phyloP scores from a whole-genome alignment of 257 asterid species.

The Solanum sitiens region DNA sequence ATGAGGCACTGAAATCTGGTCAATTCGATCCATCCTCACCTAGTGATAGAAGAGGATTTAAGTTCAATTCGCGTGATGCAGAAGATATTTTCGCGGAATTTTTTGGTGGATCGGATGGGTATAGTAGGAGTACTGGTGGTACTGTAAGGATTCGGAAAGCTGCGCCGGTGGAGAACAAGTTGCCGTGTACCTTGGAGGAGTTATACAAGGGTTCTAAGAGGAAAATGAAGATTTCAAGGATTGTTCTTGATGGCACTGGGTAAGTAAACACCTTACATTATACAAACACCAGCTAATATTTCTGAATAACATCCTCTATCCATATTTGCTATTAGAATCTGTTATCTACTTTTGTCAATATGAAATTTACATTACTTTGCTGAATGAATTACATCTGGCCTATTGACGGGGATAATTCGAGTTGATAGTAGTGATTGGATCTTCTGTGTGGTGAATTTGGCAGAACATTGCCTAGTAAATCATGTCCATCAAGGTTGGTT shows the following conservation, averaged over 20 bases:
- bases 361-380: neutral
- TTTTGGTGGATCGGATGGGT: conserved; percentile 48
- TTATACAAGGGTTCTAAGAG: conserved; percentile 62
- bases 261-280: conserved; percentile 5
- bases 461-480: neutral
- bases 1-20: conserved; percentile 61
- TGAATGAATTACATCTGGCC: neutral
- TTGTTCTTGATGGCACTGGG: conserved; percentile 45
- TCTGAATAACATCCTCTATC: neutral
- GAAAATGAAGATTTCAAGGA: conserved; percentile 62
- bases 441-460: neutral
- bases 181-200: conserved; percentile 90
- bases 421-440: neutral
- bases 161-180: conserved; percentile 57
- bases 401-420: neutral
- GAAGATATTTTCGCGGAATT: conserved; percentile 75
- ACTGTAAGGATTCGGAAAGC: conserved; percentile 45
- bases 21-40: conserved; percentile 22
- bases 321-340: neutral
- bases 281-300: neutral
- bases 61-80: conserved; percentile 49
- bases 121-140: conserved; percentile 5
- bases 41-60: conserved; percentile 16
- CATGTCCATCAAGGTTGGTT: neutral
- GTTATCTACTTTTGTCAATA: neutral